Conservation (phyloP, 805 yeast genomes). For the Metschnikowia lachancei region DNA sequence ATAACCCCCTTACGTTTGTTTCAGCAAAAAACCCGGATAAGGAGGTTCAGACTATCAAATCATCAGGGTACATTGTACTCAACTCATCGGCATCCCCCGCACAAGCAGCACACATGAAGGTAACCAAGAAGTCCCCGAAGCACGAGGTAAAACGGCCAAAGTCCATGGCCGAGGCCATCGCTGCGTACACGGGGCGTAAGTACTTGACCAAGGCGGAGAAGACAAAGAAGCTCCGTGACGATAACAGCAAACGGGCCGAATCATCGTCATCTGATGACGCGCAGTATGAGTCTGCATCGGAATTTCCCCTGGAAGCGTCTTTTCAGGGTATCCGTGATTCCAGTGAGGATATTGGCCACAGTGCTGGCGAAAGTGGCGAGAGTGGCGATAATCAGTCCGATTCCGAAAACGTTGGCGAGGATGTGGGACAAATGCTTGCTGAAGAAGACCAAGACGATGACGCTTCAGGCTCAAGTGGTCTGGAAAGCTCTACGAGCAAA, state of each 20-base stretch:
- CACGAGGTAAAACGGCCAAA: constrained; percentile 22
- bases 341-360: constrained; percentile 1
- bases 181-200: constrained; percentile 54
- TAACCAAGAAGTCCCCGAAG: constrained; percentile 3
- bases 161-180: constrained; percentile 59
- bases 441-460: background rate
- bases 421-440: constrained; percentile 11
- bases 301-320: constrained; percentile 24
- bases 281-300: constrained; percentile 35
- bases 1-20: constrained; percentile 62
- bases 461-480: constrained; percentile 1
- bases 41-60: constrained; percentile 17
- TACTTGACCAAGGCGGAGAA: constrained; percentile 46
- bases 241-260: constrained; percentile 7
- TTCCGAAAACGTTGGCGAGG: constrained; percentile 24
- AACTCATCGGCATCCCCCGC: constrained; percentile 8
- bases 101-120: background rate
- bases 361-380: background rate
- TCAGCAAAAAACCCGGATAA: constrained; percentile 46
- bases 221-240: constrained; percentile 12
- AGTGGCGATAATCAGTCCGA: constrained; percentile 8
- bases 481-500: background rate
- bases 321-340: constrained; percentile 12
- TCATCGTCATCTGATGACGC: constrained; percentile 23
- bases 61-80: constrained; percentile 19